A percentile compares a stretch with the other conserved stretches of the same genome.
Evolutionary conservation across 768 basidiomycete species (phyloP).

Genomic region (Boletus barrowsii): DNA sequence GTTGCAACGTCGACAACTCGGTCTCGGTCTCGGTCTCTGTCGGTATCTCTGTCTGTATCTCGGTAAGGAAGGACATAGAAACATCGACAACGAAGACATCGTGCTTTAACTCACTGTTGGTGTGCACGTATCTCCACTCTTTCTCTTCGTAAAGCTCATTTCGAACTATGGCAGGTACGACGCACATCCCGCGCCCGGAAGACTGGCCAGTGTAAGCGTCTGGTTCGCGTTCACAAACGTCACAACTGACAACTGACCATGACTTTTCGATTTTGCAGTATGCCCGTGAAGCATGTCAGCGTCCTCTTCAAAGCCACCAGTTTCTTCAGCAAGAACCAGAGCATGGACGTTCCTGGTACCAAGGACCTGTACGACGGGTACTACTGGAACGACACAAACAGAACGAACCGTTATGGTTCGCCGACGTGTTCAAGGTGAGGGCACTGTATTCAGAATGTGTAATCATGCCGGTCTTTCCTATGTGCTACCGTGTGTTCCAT

Average conservation of each 20-base stretch:
- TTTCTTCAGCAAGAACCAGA: conserved; percentile 86
- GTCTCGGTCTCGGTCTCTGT: no score
- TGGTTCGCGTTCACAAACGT: conserved; percentile 1
- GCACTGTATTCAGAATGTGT: conserved; percentile 1
- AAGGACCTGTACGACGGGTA: conserved; percentile 44
- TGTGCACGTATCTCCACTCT: conserved; percentile 24
- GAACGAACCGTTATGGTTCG: no score
- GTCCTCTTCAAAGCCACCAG: conserved; percentile 75
- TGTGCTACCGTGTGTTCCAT: no score
- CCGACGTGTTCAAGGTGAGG: no score
- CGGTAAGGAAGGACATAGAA: conserved; percentile 46
- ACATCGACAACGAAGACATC: conserved; percentile 74
- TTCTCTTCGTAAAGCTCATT: background rate
- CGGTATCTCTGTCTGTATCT: no score
- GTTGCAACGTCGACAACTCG: no score
- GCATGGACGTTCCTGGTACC: conserved; percentile 84
- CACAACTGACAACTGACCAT: background rate
- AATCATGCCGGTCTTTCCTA: background rate
- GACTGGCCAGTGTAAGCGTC: conserved; percentile 80
- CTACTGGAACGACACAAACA: conserved; percentile 9
- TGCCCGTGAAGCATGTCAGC: conserved; percentile 76
- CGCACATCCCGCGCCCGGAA: conserved; percentile 82
- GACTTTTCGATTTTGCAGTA: conserved; percentile 51
- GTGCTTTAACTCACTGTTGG: conserved; percentile 76
- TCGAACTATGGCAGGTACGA: conserved; percentile 47